Base-by-base conservation (phyloP, 164 flowering plant species). In the Dillenia suffruticosa region DNA sequence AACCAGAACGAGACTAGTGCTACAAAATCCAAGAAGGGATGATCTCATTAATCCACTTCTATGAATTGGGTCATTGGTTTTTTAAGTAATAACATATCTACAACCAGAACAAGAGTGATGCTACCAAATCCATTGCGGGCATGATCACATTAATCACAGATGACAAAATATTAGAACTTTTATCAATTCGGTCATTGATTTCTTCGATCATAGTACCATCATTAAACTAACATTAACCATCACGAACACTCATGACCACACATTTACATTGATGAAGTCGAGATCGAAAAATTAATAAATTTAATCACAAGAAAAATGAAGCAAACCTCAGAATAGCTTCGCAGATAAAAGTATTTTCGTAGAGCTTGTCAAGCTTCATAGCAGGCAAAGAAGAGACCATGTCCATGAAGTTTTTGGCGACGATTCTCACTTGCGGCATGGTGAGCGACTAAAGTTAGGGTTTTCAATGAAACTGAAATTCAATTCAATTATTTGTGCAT, bases 321-420 rank as follows among this genome's bases (percentile, higher is more conserved):
- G 8, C 14, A 43, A 15, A 93, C 98, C 98, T 89, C 70, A 94
- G 84, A 73, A 94, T 87, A 62, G 98, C 96, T 81, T 91, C 95
- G 59, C 99, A 94, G 49, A 94, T 88, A 82, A 89, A 91, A 11
- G 86, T 65, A 62, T 85, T 91, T 3, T 84, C 81, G 65, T 87
- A 94, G 56, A 94, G 88, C 66, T 62, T 77, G 75, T 91, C 96
- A 44, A 91, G 96, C 72, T 94, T 91, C 67, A 84, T 49, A 19
- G 90, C 85, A 16, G 96, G 92, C 69, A 94, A 68, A 12, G 97
- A 80, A 1, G 95, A 96, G 61, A 93, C 97, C 98, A 90, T 90
- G 79, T 90, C 98, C 96, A 90, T 93, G 77, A 93, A 93, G 73
- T 89, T 93, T 77, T 79, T 93, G 16, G 97, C 96, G 12, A 90